A percentile compares a stretch with the other conserved stretches of the same genome.
These are phyloP conservation scores for Nicotiana rustica DNA, from an alignment of 305 asterid species.

Conservation along the genomic window DNA sequence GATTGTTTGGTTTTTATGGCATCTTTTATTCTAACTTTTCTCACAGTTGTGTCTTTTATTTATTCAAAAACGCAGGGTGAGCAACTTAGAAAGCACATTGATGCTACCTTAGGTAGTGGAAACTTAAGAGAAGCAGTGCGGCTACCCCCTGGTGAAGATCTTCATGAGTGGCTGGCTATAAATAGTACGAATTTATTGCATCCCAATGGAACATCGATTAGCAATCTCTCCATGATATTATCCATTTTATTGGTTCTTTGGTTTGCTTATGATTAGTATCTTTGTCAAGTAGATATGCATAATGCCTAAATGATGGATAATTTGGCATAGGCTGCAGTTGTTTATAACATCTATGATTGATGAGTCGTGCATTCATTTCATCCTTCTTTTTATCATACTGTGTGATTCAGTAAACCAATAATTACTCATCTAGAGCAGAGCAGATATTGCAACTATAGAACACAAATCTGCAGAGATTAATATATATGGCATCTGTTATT, in stretches of 20 bases:
- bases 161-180: constrained; percentile 68
- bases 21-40: not conserved
- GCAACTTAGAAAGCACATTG: constrained; percentile 56
- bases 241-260: constrained; percentile 34
- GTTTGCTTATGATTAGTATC: constrained; percentile 6
- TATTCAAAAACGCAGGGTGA: constrained; percentile 48
- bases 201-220: not conserved
- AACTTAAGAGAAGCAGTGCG: constrained; percentile 74
- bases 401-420: not conserved
- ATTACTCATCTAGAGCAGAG: too few relatives aligned
- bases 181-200: constrained; percentile 54
- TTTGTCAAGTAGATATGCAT: too few relatives aligned
- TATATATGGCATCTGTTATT: too few relatives aligned
- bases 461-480: too few relatives aligned
- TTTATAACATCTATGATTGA: not conserved
- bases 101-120: constrained; percentile 64
- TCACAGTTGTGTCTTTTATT: not conserved
- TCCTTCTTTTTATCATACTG: not conserved
- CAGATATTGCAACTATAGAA: too few relatives aligned
- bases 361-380: not conserved
- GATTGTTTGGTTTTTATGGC: too few relatives aligned
- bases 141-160: constrained; percentile 65
- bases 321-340: not conserved
- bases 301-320: not conserved
- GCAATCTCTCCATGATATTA: not conserved